Percentiles rank a stretch among this genome's conserved stretches.
phyloP scores from a whole-genome alignment of 2,329 filamentous ascomycete genomes.

The Fusarium phyllophilum region DNA sequence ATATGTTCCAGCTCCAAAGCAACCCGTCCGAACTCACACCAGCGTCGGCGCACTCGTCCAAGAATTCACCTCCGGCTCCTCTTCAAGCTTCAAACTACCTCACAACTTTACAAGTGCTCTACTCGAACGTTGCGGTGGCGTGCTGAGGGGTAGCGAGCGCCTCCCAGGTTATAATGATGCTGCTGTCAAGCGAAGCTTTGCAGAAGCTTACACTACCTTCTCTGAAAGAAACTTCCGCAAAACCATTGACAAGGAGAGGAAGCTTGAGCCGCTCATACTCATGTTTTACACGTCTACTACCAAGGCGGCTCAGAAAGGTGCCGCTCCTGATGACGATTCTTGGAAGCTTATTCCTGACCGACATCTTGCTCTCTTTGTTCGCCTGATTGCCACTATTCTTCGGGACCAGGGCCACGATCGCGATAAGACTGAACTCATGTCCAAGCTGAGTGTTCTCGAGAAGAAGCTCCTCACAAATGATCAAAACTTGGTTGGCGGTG shows the following conservation, averaged over 20 bases:
- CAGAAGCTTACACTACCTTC: conserved; percentile 91
- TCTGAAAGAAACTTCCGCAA: conserved; percentile 90
- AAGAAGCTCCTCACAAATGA: conserved; percentile 95
- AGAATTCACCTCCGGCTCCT: conserved; percentile 73
- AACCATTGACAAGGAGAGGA: conserved; percentile 91
- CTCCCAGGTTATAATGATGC: conserved; percentile 90
- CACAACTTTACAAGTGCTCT: conserved; percentile 63
- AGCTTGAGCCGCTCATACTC: conserved; percentile 90
- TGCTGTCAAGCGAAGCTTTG: conserved; percentile 93
- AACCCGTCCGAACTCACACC: conserved; percentile 70
- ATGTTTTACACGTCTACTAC: conserved; percentile 97
- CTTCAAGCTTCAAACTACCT: conserved; percentile 65
- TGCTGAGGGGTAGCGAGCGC: conserved; percentile 83
- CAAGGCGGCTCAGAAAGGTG: conserved; percentile 81
- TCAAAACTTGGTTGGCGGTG: conserved; percentile 73
- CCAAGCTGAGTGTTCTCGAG: conserved; percentile 82
- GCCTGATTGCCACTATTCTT: conserved; percentile 82
- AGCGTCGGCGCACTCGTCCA: conserved; percentile 88
- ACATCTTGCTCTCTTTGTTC: conserved; percentile 93
- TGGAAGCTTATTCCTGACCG: conserved; percentile 95
- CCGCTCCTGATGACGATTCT: conserved; percentile 80
- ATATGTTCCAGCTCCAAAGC: conserved; percentile 76
- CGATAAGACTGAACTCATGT: conserved; percentile 85
- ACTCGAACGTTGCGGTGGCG: conserved; percentile 80
- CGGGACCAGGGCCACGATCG: conserved; percentile 86